phyloP scores from a whole-genome alignment of 169 alveolate species.

The Plasmodium gonderi region DNA sequence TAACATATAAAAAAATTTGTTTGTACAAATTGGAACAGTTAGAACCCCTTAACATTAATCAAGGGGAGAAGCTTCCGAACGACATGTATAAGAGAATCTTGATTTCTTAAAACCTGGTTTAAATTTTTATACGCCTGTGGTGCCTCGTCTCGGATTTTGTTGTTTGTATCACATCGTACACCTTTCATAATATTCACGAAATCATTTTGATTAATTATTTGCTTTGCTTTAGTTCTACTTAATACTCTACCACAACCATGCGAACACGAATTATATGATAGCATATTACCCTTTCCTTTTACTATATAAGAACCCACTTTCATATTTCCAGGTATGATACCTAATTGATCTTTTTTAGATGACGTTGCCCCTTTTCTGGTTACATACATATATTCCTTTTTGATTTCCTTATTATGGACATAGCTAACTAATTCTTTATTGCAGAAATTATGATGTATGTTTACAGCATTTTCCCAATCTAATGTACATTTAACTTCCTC shows the following conservation, averaged over 20 bases:
- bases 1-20: no score
- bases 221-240: slow-evolving; percentile 80
- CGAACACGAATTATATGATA: slow-evolving; percentile 80
- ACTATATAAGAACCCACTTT: slow-evolving; percentile 58
- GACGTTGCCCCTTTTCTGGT: slow-evolving; percentile 85
- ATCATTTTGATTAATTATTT: slow-evolving; percentile 77
- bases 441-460: slow-evolving; percentile 85
- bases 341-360: slow-evolving; percentile 77
- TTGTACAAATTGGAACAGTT: background rate
- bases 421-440: slow-evolving; percentile 75
- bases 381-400: slow-evolving; percentile 78
- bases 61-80: slow-evolving; percentile 76
- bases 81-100: slow-evolving; percentile 75
- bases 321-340: slow-evolving; percentile 84
- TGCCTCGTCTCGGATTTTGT: slow-evolving; percentile 80
- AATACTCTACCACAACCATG: slow-evolving; percentile 85
- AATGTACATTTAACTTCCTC: slow-evolving; percentile 64
- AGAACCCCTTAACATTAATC: slow-evolving; percentile 80
- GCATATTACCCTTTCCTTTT: slow-evolving; percentile 62
- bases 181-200: slow-evolving; percentile 77
- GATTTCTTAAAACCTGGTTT: slow-evolving; percentile 63
- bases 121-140: slow-evolving; percentile 84
- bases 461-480: slow-evolving; percentile 69
- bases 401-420: slow-evolving; percentile 70
- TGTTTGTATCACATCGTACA: slow-evolving; percentile 59